Base-by-base conservation (phyloP, 2,329 filamentous ascomycete species). In the Mariannaea sp. region DNA sequence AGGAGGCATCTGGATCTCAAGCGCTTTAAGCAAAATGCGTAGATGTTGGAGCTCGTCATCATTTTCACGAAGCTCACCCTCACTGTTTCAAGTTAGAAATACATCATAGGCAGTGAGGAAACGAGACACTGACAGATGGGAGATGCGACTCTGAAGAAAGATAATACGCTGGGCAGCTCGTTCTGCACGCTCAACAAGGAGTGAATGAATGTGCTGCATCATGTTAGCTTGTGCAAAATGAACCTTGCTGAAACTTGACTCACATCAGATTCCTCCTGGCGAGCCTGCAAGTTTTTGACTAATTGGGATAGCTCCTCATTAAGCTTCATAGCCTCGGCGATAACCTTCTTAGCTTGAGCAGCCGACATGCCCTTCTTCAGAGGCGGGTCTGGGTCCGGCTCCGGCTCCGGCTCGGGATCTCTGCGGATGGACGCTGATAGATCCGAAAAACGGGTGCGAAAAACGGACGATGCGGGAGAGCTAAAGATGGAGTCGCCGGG, bases 11-110 rank as follows among this genome's bases (percentile, higher is more conserved):
- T 84, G 81, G 14, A 84, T 79, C 72, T 87, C 83, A 60, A 87
- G 79, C 17, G 80, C 82, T 59, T 84, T 82, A 57, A 86, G 75
- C 65, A 82, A 80, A 56, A 89, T 81, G 52, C 83, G 80, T 35
- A 85, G 76, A 65, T 83, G 83, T 38, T 80, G 77, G 22, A 87
- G 75, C 65, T 87, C 83, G 33, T 82, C 79, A 57, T 85, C 81
- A 63, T 80, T 80, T 60, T 80, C 76, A 42, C 78, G 73, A 19
- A 81, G 74, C 60, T 85, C 80, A 30, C 79, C 73, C 65, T 82
- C 83, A 60, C 78, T 85, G 54, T 36, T 56, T 26, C 55, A 51
- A 44, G 56, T 61, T 42, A 64, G 56, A 29, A 42, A 19, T 13
- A 6, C n/a, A 22, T 20, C 12, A n/a, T 9, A n/a, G n/a, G n/a